Conservation (phyloP, 192 early-diverging fungal species). For the Coemansia biformis region DNA sequence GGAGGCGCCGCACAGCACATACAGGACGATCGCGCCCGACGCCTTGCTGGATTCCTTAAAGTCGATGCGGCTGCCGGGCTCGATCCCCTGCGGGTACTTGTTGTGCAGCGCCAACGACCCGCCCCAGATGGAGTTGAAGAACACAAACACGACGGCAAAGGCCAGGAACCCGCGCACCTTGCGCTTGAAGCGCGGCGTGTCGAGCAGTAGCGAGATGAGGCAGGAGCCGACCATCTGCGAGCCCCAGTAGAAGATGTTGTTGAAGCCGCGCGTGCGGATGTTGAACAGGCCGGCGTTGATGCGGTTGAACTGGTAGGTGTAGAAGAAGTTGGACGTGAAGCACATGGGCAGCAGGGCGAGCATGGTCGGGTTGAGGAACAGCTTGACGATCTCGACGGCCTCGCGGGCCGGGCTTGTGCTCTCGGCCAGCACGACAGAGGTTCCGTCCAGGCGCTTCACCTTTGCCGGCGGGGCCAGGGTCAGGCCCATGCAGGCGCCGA, state of each 20-base stretch:
- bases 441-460: constrained; percentile 66
- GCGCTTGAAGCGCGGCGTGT: constrained; percentile 54
- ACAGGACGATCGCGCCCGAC: constrained; percentile 61
- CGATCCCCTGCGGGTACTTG: constrained; percentile 42
- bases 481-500: constrained; percentile 59
- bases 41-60: constrained; percentile 49
- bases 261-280: constrained; percentile 68
- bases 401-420: constrained; percentile 62
- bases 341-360: constrained; percentile 70
- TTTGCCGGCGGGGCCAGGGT: constrained; percentile 59
- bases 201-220: constrained; percentile 63
- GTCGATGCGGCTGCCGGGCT: constrained; percentile 34
- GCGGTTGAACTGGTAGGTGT: constrained; percentile 74
- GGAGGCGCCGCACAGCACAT: constrained; percentile 67
- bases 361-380: constrained; percentile 71
- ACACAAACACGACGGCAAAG: constrained; percentile 44
- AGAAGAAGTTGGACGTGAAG: constrained; percentile 82
- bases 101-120: constrained; percentile 61
- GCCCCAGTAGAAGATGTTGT: constrained; percentile 79
- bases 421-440: constrained; percentile 61
- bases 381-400: constrained; percentile 62
- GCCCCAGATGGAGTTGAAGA: constrained; percentile 60
- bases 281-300: constrained; percentile 70
- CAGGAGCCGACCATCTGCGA: constrained; percentile 73
- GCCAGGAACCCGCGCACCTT: constrained; percentile 60